phyloP scores from a whole-genome alignment of 768 basidiomycete genomes.

The Hypholoma fasciculare region DNA sequence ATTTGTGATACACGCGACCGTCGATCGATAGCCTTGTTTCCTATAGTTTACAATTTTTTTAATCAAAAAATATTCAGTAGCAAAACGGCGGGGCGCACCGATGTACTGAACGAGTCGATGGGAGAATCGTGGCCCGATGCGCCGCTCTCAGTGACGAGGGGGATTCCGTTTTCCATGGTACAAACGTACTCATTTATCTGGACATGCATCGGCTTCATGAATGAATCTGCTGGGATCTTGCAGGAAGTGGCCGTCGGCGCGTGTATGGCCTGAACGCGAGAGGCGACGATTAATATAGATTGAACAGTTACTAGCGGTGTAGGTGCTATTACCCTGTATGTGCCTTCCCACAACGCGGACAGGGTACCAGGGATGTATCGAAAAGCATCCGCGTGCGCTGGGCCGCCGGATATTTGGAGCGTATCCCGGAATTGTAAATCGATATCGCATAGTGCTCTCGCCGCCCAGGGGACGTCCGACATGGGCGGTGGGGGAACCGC shows the following conservation, averaged over 20 bases:
- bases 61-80: neutral
- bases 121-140: constrained; percentile 1
- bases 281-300: neutral
- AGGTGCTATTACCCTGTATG: constrained; percentile 45
- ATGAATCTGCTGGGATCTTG: neutral
- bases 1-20: constrained; percentile 20
- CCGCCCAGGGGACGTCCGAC: constrained; percentile 24
- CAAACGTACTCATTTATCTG: constrained; percentile 22
- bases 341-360: constrained; percentile 62
- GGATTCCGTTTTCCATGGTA: neutral
- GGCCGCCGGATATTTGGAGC: constrained; percentile 5
- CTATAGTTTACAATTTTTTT: neutral
- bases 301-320: constrained; percentile 12
- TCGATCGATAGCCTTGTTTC: constrained; percentile 9
- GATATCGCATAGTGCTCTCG: constrained; percentile 19
- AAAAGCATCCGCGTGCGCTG: constrained; percentile 13
- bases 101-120: constrained; percentile 6
- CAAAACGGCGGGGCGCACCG: constrained; percentile 8
- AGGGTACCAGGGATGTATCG: constrained; percentile 41
- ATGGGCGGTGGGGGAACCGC: constrained; percentile 10
- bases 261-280: neutral
- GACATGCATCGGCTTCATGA: constrained; percentile 24
- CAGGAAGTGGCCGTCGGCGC: neutral
- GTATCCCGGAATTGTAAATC: constrained; percentile 26
- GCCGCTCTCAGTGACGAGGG: neutral